A percentile compares a stretch with the other conserved stretches of the same genome.
phyloP scores from a whole-genome alignment of 768 basidiomycete genomes.

The Collybia mongolica region DNA sequence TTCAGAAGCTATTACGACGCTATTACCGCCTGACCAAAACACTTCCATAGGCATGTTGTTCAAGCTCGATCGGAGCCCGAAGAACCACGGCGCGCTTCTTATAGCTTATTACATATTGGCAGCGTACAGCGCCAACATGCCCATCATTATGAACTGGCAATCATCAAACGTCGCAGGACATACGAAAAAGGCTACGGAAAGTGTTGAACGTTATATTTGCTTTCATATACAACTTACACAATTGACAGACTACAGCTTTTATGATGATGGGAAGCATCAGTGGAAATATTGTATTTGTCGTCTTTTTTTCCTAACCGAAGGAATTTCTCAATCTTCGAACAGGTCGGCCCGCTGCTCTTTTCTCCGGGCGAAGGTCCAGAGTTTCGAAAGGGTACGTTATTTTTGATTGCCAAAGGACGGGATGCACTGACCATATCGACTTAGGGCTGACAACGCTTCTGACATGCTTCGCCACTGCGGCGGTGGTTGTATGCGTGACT shows the following conservation, averaged over 20 bases:
- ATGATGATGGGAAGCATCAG: slow-evolving; percentile 22
- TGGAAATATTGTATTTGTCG: slow-evolving; percentile 20
- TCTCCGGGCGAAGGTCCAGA: slow-evolving; percentile 16
- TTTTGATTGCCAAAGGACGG: background rate
- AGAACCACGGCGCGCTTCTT: slow-evolving; percentile 24
- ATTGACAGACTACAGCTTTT: slow-evolving; percentile 21
- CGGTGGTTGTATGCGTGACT: slow-evolving; percentile 14
- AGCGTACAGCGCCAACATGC: slow-evolving; percentile 16
- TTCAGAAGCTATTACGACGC: background rate
- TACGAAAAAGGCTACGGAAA: slow-evolving; percentile 26
- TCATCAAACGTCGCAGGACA: slow-evolving; percentile 33
- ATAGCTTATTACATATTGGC: slow-evolving; percentile 29
- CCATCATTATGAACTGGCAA: slow-evolving; percentile 31
- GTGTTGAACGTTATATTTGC: background rate
- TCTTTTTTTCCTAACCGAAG: background rate
- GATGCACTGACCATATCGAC: background rate
- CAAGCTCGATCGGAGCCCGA: slow-evolving; percentile 16
- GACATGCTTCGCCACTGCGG: slow-evolving; percentile 14
- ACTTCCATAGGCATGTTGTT: slow-evolving; percentile 23
- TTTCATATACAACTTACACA: background rate
- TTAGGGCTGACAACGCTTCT: slow-evolving; percentile 15
- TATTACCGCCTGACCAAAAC: background rate
- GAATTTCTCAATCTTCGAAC: background rate
- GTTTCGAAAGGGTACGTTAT: slow-evolving; percentile 15
- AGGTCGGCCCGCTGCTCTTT: slow-evolving; percentile 25